Evolutionary conservation across 2,329 filamentous ascomycete genomes (phyloP).

Genomic region (Cytospora leucostoma): DNA sequence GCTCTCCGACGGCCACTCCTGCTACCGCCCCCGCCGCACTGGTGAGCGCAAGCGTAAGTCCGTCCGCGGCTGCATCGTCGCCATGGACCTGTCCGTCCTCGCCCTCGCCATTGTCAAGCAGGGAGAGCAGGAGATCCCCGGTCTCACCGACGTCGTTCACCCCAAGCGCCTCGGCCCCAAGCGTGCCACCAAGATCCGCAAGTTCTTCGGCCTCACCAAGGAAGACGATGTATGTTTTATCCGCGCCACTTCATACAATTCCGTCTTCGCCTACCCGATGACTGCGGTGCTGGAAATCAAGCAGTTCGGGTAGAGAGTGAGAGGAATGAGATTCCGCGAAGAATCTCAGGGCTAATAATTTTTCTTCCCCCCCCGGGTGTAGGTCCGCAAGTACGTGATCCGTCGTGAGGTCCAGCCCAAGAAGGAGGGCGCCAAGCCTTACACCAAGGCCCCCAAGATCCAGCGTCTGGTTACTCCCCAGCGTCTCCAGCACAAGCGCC

Average conservation of each 20-base stretch:
- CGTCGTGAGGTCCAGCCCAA: constrained; percentile 97
- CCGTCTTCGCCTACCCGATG: constrained; percentile 72
- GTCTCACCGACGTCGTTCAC: constrained; percentile 95
- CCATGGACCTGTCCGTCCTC: constrained; percentile 90
- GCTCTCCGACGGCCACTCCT: constrained; percentile 94
- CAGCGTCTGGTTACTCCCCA: constrained; percentile 99
- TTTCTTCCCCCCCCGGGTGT: constrained; percentile 45
- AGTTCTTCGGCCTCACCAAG: constrained; percentile 99
- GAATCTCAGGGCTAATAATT: constrained; percentile 38
- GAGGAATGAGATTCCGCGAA: constrained; percentile 36
- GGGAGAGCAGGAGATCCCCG: constrained; percentile 90
- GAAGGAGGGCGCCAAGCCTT: constrained; percentile 95
- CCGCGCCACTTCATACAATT: constrained; percentile 59
- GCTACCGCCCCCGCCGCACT: constrained; percentile 96
- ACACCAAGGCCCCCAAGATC: constrained; percentile 99
- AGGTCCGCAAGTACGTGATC: constrained; percentile 99
- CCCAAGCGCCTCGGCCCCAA: constrained; percentile 99
- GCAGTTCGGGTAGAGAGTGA: constrained; percentile 63
- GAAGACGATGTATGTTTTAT: constrained; percentile 85
- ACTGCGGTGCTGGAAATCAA: constrained; percentile 45
- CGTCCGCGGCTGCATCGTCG: constrained; percentile 98
- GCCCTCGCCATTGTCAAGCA: constrained; percentile 97
- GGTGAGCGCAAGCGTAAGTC: constrained; percentile 99
- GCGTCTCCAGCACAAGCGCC: constrained; percentile 99
- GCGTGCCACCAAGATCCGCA: constrained; percentile 99